Evolutionary conservation across 2,329 filamentous ascomycete genomes (phyloP), one percentile per base, ranked within the genome.

Genomic region (Aspergillus persii): DNA sequence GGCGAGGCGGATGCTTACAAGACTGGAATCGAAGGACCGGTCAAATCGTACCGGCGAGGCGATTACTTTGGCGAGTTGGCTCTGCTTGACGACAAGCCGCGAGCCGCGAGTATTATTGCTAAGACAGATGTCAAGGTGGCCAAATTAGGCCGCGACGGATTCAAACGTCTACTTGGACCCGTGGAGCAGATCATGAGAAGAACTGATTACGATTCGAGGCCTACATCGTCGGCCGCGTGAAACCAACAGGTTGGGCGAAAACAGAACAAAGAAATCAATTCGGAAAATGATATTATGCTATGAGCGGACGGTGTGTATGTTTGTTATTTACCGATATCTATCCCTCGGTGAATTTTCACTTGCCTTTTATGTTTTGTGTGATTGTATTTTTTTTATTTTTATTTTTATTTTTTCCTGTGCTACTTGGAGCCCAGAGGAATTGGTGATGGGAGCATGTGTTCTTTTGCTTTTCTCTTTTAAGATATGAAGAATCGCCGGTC

Each of bases 11-110:
- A 92, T 67, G 94, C 92, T 1, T 92, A 86, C 81, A 96, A 94
- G 79, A 82, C 85, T n/a, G 91, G 88, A 44, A 79, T 83, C 18
- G 82, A 87, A 26, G 81, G 85, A 60, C 83, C 89, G 2, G 89
- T 98, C 63, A 91, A 92, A 71, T 82, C 86, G 56, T 98, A 98
- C 76, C 84, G 82, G 64, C 95, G 96, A 77, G 95, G 95, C 31
- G 95, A 97, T 71, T 99, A 95, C 81, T 99, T 99, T 78, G 95
- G 95, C 62, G 95, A 99, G 78, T 82, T 99, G 61, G 95, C 95
- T 6, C 79, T 99, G 71, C 83, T 98, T 67, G 96, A 98, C 67
- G 94, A 99, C 72, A 91, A 92, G 56, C 95, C 95, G 8, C 88
- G 95, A 71, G 94, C 94, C 41, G 95, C 95, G 53, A 96, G 90